Evolutionary conservation across 441 rosid genomes (phyloP).

Genomic region (Pelargonium myrrhifolium): DNA sequence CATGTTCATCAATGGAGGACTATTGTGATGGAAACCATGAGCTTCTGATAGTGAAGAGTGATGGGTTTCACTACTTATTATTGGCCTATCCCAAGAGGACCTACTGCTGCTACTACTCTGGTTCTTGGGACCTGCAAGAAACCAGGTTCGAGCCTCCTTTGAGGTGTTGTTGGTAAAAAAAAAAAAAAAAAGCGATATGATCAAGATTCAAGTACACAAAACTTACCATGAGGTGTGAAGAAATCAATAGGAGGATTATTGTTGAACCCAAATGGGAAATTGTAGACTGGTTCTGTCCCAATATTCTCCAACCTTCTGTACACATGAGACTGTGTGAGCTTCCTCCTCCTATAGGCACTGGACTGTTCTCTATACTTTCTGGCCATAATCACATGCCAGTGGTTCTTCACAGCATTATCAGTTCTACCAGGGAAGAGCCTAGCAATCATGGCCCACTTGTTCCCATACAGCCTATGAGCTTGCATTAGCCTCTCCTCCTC

Average conservation of each 20-base stretch:
- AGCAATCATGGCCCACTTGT: constrained; percentile 92
- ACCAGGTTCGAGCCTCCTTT: too few species aligned
- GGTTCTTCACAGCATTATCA: constrained; percentile 84
- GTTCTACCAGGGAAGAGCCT: constrained; percentile 84
- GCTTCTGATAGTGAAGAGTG: not conserved
- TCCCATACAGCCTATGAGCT: constrained; percentile 74
- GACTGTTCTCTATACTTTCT: constrained; percentile 76
- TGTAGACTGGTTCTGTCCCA: too few species aligned
- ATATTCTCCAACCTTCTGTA: too few species aligned
- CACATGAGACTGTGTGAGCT: constrained; percentile 11
- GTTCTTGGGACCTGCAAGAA: too few species aligned
- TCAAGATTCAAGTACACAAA: too few species aligned
- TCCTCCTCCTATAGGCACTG: constrained; percentile 55
- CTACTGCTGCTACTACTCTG: not conserved
- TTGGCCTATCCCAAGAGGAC: constrained; percentile 31
- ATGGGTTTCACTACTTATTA: constrained; percentile 21
- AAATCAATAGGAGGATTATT: constrained; percentile 37
- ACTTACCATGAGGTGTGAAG: constrained; percentile 22
- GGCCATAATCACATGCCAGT: constrained; percentile 88
- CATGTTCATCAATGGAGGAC: constrained; percentile 12
- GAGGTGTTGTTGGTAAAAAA: too few species aligned
- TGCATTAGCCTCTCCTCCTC: constrained; percentile 81
- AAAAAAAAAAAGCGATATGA: too few species aligned
- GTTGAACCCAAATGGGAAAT: not conserved
- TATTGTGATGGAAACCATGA: constrained; percentile 16